phyloP scores from a whole-genome alignment of 116 monocot genomes.

The Cymodocea nodosa region DNA sequence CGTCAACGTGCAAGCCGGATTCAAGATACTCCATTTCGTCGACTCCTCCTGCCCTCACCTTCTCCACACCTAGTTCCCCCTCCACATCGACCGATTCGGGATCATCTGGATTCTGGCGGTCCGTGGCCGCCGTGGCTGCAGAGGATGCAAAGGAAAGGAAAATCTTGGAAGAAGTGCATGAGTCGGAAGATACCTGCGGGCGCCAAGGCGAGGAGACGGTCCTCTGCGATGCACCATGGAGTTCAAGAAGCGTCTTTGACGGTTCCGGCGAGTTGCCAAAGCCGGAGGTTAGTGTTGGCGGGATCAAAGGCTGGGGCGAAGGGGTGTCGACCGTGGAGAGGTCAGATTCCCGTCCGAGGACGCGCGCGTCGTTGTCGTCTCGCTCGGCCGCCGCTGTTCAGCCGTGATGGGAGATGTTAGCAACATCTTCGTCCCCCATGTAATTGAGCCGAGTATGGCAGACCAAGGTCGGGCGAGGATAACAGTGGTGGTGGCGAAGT shows the following conservation, averaged over 20 bases:
- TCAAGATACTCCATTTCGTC: slow-evolving; percentile 16
- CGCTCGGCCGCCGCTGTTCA: background rate
- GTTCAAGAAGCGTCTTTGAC: slow-evolving; percentile 18
- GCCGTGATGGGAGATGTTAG: background rate
- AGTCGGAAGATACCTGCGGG: slow-evolving; percentile 8
- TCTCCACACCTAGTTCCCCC: background rate
- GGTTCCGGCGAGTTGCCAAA: slow-evolving; percentile 42
- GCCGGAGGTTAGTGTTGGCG: slow-evolving; percentile 38
- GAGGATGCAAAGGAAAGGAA: too few species aligned
- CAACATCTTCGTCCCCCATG: slow-evolving; percentile 4
- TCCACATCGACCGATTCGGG: background rate
- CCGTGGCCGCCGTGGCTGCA: background rate
- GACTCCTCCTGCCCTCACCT: background rate
- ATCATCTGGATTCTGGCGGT: background rate
- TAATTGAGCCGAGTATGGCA: background rate
- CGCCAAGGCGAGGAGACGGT: slow-evolving; percentile 18
- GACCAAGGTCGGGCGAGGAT: too few species aligned
- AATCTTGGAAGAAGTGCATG: slow-evolving; percentile 3
- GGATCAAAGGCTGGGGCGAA: slow-evolving; percentile 28
- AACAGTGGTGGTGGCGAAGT: background rate
- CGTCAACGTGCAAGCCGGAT: background rate
- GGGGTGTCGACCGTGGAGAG: slow-evolving; percentile 41
- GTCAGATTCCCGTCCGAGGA: slow-evolving; percentile 45
- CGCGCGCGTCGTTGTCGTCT: background rate
- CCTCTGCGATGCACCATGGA: slow-evolving; percentile 32